A percentile compares a stretch with the other conserved stretches of the same genome.
Conservation (phyloP, 192 early-diverging fungal genomes). For the Entophlyctis helioformis region DNA sequence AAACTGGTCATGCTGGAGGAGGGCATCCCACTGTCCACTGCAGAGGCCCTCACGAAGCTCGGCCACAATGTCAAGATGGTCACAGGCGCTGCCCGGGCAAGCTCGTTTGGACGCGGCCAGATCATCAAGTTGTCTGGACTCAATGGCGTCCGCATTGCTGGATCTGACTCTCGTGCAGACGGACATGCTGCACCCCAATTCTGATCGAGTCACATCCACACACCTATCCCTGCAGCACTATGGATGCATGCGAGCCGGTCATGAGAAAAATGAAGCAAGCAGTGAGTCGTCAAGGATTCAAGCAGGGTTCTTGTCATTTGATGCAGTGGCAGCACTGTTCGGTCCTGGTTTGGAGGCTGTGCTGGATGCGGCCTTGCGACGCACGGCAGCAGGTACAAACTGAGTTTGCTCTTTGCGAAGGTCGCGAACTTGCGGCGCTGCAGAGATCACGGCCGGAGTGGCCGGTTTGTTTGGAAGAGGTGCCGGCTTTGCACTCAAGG, state of each 20-base stretch:
- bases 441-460: not conserved
- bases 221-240: too few species aligned
- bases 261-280: too few species aligned
- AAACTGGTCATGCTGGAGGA: conserved; percentile 51
- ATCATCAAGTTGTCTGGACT: conserved; percentile 34
- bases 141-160: conserved; percentile 8
- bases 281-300: too few species aligned
- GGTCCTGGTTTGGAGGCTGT: too few species aligned
- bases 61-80: conserved; percentile 46
- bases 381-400: conserved; percentile 1
- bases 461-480: not conserved
- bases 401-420: not conserved
- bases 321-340: too few species aligned
- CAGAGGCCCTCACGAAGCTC: conserved; percentile 32
- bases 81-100: conserved; percentile 26
- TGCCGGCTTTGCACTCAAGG: too few species aligned
- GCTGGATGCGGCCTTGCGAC: not conserved
- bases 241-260: too few species aligned
- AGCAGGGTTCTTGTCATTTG: too few species aligned
- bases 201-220: too few species aligned
- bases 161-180: conserved; percentile 18
- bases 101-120: conserved; percentile 69
- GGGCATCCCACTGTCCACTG: conserved; percentile 25
- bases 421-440: conserved; percentile 2
- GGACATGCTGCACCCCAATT: conserved; percentile 4